Evolutionary conservation across 148 eudicot genomes (phyloP).

Genomic region (Arbutus unedo): DNA sequence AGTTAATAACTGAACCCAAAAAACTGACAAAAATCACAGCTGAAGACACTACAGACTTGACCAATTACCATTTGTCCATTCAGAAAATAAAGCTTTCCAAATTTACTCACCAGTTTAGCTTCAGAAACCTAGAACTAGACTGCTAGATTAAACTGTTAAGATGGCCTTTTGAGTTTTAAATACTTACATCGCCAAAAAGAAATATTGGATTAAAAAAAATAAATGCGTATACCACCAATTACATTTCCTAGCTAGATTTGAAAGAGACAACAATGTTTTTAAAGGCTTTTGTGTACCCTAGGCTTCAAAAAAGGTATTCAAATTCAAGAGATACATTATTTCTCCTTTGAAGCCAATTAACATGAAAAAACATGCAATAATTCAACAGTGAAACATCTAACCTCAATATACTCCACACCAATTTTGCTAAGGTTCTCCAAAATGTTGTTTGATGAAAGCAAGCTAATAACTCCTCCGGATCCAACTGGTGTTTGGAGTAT

Average conservation of each 20-base stretch:
- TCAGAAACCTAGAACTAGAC: not conserved
- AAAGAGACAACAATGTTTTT: not conserved
- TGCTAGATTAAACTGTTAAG: conserved; percentile 4
- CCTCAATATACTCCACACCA: conserved; percentile 86
- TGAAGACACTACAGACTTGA: not conserved
- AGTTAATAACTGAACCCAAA: not conserved
- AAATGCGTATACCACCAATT: not conserved
- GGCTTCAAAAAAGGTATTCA: not conserved
- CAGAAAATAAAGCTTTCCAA: not conserved
- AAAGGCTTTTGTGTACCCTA: not conserved
- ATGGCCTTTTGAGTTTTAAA: not conserved
- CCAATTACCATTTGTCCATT: not conserved
- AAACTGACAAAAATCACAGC: not conserved
- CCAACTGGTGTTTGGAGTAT: conserved; percentile 79
- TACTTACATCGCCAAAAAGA: not conserved
- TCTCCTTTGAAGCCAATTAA: not conserved
- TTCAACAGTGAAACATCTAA: conserved; percentile 23
- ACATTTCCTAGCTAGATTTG: not conserved
- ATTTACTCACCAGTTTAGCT: not conserved
- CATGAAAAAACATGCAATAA: conserved; percentile 1
- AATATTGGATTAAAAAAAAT: not conserved
- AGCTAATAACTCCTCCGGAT: conserved; percentile 63
- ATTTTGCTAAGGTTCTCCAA: conserved; percentile 47
- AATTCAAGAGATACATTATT: not conserved
- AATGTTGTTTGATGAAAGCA: conserved; percentile 51